Evolutionary conservation across 192 early-diverging fungal genomes (phyloP), one percentile per base, ranked within the genome.

Genomic region (Coemansia sp.): DNA sequence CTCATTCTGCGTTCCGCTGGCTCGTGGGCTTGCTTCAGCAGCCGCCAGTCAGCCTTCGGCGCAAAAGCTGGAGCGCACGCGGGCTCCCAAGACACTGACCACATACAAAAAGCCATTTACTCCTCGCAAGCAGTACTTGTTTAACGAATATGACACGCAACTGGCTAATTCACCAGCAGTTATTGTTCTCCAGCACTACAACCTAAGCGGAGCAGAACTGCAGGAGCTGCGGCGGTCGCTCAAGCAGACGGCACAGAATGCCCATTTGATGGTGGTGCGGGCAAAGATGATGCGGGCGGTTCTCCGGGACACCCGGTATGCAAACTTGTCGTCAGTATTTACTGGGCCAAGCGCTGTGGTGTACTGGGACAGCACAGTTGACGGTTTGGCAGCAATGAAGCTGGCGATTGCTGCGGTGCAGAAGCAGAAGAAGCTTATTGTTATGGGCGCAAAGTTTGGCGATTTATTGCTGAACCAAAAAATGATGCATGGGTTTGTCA

Each of bases 91-190:
- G 54, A 57, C 71, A 19, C 55, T 47, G 12, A 83, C 76, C 14
- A 70, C 68, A 23, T 77, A 78, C 60, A 79, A 83, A 60, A 75
- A 83, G 54, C 82, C 82, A 12, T 83, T 83, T 38, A 49, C 72
- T 1, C 44, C n/a, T 36, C 82, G 82, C 76, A 78, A 79, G 15
- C 72, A 79, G 46, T 83, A 66, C 31, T 59, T 83, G 21, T 78
- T 83, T 22, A 26, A 34, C n/a, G 67, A 71, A 21, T 83, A 83
- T 36, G 82, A 83, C 36, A 22, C 40, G 42, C 66, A 75, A 21
- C 66, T 83, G 12, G 57, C 46, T 7, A 19, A 23, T 2, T 68
- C 68, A 23, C 72, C 72, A 0, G 62, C 64, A 0, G 48, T 75
- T 23, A 22, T 83, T 2, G 47, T 83, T 3, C 14, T 79, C 7